Evolutionary conservation across 345 rosid species (phyloP).

Genomic region (Reutealis trisperma): DNA sequence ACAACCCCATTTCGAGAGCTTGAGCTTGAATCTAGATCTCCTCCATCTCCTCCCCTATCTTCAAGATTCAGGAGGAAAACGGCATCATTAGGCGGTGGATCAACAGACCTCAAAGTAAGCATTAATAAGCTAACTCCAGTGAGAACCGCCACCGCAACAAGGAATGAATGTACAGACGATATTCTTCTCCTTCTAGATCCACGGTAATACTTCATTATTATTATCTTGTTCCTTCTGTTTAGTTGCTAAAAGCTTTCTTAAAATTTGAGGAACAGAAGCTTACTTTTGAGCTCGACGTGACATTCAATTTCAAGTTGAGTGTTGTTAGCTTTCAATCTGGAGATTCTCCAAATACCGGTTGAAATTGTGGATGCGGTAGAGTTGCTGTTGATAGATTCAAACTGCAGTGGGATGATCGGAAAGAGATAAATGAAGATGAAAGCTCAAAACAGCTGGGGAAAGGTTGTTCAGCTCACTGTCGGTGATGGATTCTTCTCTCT

Average conservation of each 20-base stretch:
- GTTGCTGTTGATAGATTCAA: too few species aligned
- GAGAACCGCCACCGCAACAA: slow-evolving; percentile 41
- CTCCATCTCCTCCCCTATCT: neutral
- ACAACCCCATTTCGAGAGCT: neutral
- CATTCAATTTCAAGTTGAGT: too few species aligned
- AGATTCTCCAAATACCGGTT: too few species aligned
- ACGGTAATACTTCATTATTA: slow-evolving; percentile 7
- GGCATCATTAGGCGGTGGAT: slow-evolving; percentile 38
- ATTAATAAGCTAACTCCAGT: slow-evolving; percentile 51
- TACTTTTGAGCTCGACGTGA: neutral
- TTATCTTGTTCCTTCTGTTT: neutral
- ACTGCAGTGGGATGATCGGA: too few species aligned
- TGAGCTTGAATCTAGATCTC: neutral
- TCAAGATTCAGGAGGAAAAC: slow-evolving; percentile 6
- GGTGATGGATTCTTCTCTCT: too few species aligned
- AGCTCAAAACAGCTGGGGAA: too few species aligned
- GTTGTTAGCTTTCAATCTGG: too few species aligned
- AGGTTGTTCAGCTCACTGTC: too few species aligned
- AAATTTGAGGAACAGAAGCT: neutral
- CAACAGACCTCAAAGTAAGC: slow-evolving; percentile 57
- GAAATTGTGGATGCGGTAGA: too few species aligned
- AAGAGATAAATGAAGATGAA: too few species aligned
- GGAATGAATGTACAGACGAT: slow-evolving; percentile 42
- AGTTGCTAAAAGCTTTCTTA: neutral
- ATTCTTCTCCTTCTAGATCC: slow-evolving; percentile 51